phyloP scores from a whole-genome alignment of 2,329 filamentous ascomycete species.

The Pestalotiopsis sp. region DNA sequence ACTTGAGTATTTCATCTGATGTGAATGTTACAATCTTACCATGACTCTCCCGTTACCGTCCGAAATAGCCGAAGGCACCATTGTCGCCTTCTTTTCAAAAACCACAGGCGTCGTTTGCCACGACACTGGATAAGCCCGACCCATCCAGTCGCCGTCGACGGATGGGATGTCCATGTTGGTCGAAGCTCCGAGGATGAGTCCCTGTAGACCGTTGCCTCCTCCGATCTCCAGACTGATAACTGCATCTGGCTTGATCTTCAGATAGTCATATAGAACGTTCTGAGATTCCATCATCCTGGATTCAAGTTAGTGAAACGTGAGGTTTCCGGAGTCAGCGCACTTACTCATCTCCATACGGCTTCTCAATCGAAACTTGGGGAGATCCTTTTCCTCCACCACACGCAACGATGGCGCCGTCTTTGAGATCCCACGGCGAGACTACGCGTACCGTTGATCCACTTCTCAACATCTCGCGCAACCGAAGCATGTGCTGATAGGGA shows the following conservation, averaged over 20 bases:
- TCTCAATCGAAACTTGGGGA: slow-evolving; percentile 60
- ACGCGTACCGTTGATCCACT: slow-evolving; percentile 50
- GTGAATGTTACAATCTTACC: slow-evolving; percentile 15
- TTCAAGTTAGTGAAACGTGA: not conserved
- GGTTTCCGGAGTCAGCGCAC: not conserved
- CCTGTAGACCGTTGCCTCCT: slow-evolving; percentile 63
- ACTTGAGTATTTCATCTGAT: not conserved
- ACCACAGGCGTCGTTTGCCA: slow-evolving; percentile 51
- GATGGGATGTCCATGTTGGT: slow-evolving; percentile 50
- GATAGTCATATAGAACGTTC: slow-evolving; percentile 51
- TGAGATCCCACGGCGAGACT: slow-evolving; percentile 48
- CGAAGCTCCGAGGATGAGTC: slow-evolving; percentile 54
- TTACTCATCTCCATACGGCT: slow-evolving; percentile 54
- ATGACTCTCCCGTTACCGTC: slow-evolving; percentile 46
- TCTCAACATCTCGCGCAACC: slow-evolving; percentile 50
- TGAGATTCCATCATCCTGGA: slow-evolving; percentile 43
- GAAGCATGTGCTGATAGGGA: slow-evolving; percentile 51
- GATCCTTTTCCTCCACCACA: slow-evolving; percentile 58
- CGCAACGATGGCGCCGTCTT: slow-evolving; percentile 50
- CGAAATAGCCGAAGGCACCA: slow-evolving; percentile 12
- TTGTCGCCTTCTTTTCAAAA: slow-evolving; percentile 15
- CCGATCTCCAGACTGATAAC: slow-evolving; percentile 66
- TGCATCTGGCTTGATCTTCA: slow-evolving; percentile 47
- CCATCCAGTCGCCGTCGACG: slow-evolving; percentile 57
- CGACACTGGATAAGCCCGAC: slow-evolving; percentile 49